These are phyloP conservation scores for Gossypium rotundifolium DNA, from an alignment of 345 rosid genomes.

Conservation along the genomic window DNA sequence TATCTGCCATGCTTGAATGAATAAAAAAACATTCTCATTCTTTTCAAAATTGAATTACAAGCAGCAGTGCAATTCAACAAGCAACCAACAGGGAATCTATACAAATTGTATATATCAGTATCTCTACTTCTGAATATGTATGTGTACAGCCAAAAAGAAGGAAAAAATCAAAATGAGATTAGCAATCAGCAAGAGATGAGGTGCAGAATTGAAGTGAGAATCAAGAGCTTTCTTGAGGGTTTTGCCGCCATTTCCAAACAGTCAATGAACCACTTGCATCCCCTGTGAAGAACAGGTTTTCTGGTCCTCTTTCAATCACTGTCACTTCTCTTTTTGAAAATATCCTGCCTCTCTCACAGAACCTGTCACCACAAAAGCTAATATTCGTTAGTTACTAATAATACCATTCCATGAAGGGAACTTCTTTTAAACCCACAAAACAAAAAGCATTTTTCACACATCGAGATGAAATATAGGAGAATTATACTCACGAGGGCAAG, in stretches of 20 bases:
- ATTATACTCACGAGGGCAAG: neutral
- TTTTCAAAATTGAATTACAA: neutral
- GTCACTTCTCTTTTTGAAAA: neutral
- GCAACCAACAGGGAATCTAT: neutral
- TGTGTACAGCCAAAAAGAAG: neutral
- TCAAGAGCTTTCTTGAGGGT: neutral
- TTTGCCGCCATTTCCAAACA: neutral
- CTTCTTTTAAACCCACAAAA: neutral
- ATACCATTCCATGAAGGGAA: neutral
- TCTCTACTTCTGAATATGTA: neutral
- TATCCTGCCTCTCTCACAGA: neutral
- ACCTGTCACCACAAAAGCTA: neutral
- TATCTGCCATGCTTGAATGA: no score
- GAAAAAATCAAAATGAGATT: neutral
- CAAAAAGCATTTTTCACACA: neutral
- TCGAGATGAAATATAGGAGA: neutral
- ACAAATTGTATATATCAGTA: neutral
- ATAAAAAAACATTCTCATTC: neutral
- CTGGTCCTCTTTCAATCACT: neutral
- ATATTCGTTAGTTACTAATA: no score
- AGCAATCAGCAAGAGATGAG: neutral
- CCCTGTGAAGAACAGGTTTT: neutral
- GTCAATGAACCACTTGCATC: neutral
- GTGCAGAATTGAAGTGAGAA: neutral
- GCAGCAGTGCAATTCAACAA: neutral